A percentile compares a stretch with the other conserved stretches of the same genome.
Evolutionary conservation across 164 flowering plant species (phyloP).

Genomic region (Umbilicus rupestris): DNA sequence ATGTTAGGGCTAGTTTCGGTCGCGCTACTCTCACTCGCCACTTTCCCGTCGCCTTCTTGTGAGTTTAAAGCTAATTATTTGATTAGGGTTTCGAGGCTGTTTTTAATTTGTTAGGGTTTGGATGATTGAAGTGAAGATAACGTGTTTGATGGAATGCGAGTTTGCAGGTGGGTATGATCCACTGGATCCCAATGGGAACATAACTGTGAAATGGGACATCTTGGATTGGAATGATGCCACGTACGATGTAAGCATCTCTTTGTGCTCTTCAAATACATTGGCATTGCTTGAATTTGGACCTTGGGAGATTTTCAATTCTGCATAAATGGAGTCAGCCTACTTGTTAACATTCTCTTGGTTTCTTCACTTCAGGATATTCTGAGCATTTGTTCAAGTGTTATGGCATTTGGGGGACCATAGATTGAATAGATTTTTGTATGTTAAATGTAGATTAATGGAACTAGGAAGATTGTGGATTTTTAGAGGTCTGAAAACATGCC

Average conservation of each 20-base stretch:
- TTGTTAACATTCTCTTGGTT: not conserved
- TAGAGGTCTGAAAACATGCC: too few relatives aligned
- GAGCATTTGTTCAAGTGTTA: not conserved
- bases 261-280: not conserved
- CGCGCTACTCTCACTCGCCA: slow-evolving; percentile 1
- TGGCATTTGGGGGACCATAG: not conserved
- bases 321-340: not conserved
- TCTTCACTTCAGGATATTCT: too few relatives aligned
- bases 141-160: not conserved
- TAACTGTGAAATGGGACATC: slow-evolving; percentile 30
- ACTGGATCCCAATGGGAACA: slow-evolving; percentile 27
- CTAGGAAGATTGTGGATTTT: not conserved
- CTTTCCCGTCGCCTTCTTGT: slow-evolving; percentile 2
- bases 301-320: not conserved
- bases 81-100: not conserved
- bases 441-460: too few relatives aligned
- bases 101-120: not conserved
- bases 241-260: slow-evolving; percentile 18
- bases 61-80: not conserved
- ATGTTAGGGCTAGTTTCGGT: not conserved
- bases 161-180: slow-evolving; percentile 20
- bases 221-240: slow-evolving; percentile 29
- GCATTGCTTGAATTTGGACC: not conserved
- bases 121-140: too few relatives aligned
- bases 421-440: not conserved